Percentiles rank a stretch among this genome's conserved stretches.
Evolutionary conservation across 1,139 yeast species (phyloP).

Genomic region (Spencermartinsiella ligniputridi): DNA sequence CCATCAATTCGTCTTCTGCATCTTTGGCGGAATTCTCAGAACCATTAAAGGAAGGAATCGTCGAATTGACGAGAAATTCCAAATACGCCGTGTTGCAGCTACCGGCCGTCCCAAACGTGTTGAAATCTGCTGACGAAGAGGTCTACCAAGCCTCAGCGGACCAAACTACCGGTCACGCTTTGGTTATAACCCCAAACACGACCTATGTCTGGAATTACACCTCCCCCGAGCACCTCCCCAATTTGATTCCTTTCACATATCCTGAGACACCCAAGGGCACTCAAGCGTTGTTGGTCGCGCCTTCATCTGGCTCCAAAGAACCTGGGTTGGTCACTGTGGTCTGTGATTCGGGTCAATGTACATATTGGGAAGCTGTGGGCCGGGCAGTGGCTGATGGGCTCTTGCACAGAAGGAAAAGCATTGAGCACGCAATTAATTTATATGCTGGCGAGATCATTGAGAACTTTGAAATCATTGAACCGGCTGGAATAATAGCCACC

Average conservation of each 20-base stretch:
- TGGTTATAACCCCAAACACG: conserved; percentile 47
- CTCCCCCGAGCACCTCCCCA: conserved; percentile 56
- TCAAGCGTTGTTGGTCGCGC: conserved; percentile 61
- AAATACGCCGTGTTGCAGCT: conserved; percentile 57
- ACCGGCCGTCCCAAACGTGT: conserved; percentile 52
- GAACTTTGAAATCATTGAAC: conserved; percentile 59
- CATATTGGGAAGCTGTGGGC: conserved; percentile 64
- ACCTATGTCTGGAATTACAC: conserved; percentile 69
- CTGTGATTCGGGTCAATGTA: conserved; percentile 50
- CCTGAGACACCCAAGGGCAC: conserved; percentile 25
- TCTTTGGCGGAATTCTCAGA: background rate
- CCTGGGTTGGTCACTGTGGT: conserved; percentile 68
- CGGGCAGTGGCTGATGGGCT: conserved; percentile 67
- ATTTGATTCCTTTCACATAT: conserved; percentile 43
- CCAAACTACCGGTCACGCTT: conserved; percentile 49
- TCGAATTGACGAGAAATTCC: conserved; percentile 57
- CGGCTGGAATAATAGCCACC: conserved; percentile 67
- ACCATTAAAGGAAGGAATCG: conserved; percentile 26
- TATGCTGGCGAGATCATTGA: conserved; percentile 42
- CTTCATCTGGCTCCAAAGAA: conserved; percentile 56
- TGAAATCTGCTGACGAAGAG: conserved; percentile 27
- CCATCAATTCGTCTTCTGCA: background rate
- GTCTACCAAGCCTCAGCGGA: conserved; percentile 50
- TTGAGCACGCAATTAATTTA: conserved; percentile 36
- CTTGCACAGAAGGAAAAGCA: conserved; percentile 38